Base-by-base conservation (phyloP, 1,284 basidiomycete genomes). In the Trametes sp. region DNA sequence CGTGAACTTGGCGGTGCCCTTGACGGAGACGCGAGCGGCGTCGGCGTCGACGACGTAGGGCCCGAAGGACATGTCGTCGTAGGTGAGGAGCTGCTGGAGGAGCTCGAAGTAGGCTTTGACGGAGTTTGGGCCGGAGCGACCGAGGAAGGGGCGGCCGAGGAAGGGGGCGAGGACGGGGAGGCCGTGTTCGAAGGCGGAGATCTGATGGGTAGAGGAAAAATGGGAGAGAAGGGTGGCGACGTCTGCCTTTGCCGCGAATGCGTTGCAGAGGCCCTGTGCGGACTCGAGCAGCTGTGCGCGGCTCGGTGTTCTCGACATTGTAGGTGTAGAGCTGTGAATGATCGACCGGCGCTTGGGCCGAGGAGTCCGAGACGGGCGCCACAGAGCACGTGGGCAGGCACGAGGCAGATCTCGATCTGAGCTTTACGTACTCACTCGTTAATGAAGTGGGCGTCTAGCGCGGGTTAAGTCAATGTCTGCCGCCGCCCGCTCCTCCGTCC, bases 101-200 rank as follows among this genome's bases (percentile, higher is more conserved):
- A 79, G 73, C 38, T 77, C 72, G 57, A 89, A 86, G 72, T 90
- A 89, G 48, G 72, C 66, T 33, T 73, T 72, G 46, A 86, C 75
- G 45, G 73, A 74, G 21, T 33, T 55, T 11, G 66, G 49, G 0
- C 79, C 83, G 5, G 74, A 70, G n/a, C 66, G 71, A 13, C 85
- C 84, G 0, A 69, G 69, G 73, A 87, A 87, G 7, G 70, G 64
- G 35, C 76, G 79, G 35, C 88, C 87, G 11, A 89, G 72, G 73
- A 89, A 89, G 24, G 87, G 86, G 14, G 86, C 85, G 33, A 88
- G 77, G 36, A 73, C 70, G 21, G 77, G 75, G 33, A 84, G 77
- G n/a, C 88, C 88, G 57, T 89, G 80, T 70, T 89, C 88, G 66
- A 83, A 63, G 8, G 80, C 85, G 52, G 78, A 76, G 55, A 79